Evolutionary conservation across 2,329 filamentous ascomycete genomes (phyloP).

Genomic region (Botrytis aclada): DNA sequence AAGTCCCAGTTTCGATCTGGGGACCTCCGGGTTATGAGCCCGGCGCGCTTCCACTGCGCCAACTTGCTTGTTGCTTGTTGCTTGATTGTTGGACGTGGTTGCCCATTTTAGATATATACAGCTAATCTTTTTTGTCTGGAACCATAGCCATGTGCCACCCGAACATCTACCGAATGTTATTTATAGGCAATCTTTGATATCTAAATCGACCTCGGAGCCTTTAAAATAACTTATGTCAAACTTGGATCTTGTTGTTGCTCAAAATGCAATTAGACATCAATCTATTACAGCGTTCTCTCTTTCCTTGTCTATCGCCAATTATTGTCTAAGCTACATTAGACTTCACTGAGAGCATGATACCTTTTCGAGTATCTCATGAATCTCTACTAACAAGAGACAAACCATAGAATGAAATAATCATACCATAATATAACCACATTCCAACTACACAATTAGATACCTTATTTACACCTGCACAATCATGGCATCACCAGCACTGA

Average conservation of each 20-base stretch:
- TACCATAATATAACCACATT: not conserved
- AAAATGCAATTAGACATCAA: not conserved
- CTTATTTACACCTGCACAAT: not conserved
- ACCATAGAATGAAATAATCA: not conserved
- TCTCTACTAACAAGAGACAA: not conserved
- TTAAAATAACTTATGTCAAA: not conserved
- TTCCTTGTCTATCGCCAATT: not conserved
- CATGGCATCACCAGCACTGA: conserved; percentile 47
- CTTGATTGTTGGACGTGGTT: rapidly evolving
- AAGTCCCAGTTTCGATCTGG: conserved; percentile 39
- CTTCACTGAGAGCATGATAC: not conserved
- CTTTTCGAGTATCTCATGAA: not conserved
- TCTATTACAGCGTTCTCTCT: not conserved
- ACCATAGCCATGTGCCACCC: not conserved
- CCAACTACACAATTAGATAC: not conserved
- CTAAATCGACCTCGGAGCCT: not conserved
- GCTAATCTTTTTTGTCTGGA: rapidly evolving
- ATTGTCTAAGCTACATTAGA: not conserved
- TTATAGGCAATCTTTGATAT: not conserved
- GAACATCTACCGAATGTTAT: not conserved
- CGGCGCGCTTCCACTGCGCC: conserved; percentile 41
- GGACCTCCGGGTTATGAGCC: conserved; percentile 42
- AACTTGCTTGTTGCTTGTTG: conserved; percentile 33
- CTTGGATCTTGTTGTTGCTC: not conserved
- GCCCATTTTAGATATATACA: rapidly evolving